A percentile compares a stretch with the other conserved stretches of the same genome.
Evolutionary conservation across 805 yeast species (phyloP).

Genomic region (Zygoascus biomembranicola): DNA sequence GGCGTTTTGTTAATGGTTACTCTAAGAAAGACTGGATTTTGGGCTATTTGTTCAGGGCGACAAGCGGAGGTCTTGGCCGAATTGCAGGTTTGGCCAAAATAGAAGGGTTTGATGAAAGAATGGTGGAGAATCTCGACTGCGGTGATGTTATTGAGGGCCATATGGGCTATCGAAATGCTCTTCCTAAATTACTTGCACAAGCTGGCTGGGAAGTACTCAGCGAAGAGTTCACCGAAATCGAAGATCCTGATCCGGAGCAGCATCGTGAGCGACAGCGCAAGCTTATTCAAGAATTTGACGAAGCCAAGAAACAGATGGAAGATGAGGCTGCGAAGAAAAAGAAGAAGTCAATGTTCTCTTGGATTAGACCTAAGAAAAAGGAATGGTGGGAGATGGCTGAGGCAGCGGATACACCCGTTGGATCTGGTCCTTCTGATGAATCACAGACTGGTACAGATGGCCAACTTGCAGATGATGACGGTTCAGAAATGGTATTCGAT

Average conservation of each 20-base stretch:
- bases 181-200: constrained; percentile 67
- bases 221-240: constrained; percentile 92
- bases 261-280: constrained; percentile 70
- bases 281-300: constrained; percentile 76
- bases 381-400: constrained; percentile 48
- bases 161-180: constrained; percentile 92
- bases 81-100: constrained; percentile 86
- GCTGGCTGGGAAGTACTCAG: constrained; percentile 74
- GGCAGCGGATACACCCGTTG: constrained; percentile 30
- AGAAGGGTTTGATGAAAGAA: constrained; percentile 40
- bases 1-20: constrained; percentile 82
- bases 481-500: constrained; percentile 31
- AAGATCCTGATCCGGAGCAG: constrained; percentile 88
- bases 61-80: constrained; percentile 87
- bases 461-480: constrained; percentile 33
- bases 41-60: constrained; percentile 90
- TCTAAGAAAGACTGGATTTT: constrained; percentile 92
- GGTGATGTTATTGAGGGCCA: constrained; percentile 87
- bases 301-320: constrained; percentile 59
- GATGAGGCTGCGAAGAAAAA: constrained; percentile 10
- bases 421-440: constrained; percentile 17
- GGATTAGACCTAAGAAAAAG: constrained; percentile 43
- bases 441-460: constrained; percentile 28
- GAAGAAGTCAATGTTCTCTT: constrained; percentile 32
- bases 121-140: constrained; percentile 76